phyloP scores from a whole-genome alignment of 768 basidiomycete genomes.

The Russula vinacea region DNA sequence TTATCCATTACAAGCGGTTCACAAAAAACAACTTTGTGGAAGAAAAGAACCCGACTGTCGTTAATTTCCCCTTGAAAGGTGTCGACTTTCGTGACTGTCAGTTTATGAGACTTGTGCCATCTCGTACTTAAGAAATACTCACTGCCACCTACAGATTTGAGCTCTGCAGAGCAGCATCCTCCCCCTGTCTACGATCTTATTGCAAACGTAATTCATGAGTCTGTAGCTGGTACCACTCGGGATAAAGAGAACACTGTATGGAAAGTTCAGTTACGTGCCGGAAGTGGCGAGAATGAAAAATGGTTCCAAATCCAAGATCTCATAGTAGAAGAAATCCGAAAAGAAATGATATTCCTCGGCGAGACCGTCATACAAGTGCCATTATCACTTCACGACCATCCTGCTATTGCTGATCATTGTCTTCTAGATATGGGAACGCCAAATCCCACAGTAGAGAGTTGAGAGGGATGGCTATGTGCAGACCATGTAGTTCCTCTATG shows the following conservation, averaged over 20 bases:
- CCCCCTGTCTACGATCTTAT: constrained; percentile 87
- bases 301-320: constrained; percentile 98
- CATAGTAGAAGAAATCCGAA: constrained; percentile 92
- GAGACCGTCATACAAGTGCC: constrained; percentile 92
- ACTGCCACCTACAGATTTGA: constrained; percentile 58
- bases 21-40: constrained; percentile 96
- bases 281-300: constrained; percentile 77
- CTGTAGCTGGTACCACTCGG: constrained; percentile 91
- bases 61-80: constrained; percentile 93
- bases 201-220: constrained; percentile 93
- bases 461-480: not conserved
- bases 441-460: constrained; percentile 4
- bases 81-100: constrained; percentile 90
- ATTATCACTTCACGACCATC: constrained; percentile 15
- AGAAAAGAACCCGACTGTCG: constrained; percentile 98
- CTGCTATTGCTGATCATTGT: not conserved
- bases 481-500: not conserved
- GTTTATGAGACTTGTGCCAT: constrained; percentile 35
- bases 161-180: constrained; percentile 56
- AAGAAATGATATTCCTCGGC: constrained; percentile 96
- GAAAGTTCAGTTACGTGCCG: constrained; percentile 84
- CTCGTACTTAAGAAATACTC: constrained; percentile 1
- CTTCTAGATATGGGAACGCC: constrained; percentile 28
- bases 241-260: constrained; percentile 90
- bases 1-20: constrained; percentile 94